Base-by-base conservation (phyloP, 768 basidiomycete species). In the Naganishia kalamii region DNA sequence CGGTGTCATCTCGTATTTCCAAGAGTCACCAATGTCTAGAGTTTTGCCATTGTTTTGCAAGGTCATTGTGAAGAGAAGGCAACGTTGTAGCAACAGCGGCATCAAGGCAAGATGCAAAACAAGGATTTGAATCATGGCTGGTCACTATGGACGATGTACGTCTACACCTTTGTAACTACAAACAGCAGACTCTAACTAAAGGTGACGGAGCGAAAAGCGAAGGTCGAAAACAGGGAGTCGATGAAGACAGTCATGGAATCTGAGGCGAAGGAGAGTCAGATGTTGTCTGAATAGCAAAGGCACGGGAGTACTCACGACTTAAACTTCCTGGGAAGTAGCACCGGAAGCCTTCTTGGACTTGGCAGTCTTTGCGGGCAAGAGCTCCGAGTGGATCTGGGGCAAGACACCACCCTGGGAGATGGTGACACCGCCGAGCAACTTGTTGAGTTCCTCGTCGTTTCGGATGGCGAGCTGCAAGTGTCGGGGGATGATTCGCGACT, bases 401-500 rank as follows among this genome's bases (percentile, higher is more conserved):
- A 86, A 83, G 41, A 88, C 88, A 83, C 90, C 90, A 79, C 90
- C 90, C 78, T 92, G 89, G 25, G 88, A 90, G 81, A 92, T 92
- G 76, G 89, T 86, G 70, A 92, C 90, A 63, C 85, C 82, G 21
- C 89, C 89, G 64, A 92, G 85, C 69, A 92, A 87, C 71, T 85
- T 88, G 81, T 88, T 87, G 71, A 89, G 75, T 83, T 78, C 90
- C 77, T 92, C 90, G 66, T 90, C 89, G 78, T 92, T 90, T 70
- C 91, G 85, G 79, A 93, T 90, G 69, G 92, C 91, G 62, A 93
- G 85, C 75, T 93, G 92, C 52, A 93, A 79, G 80, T 93, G 92
- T 73, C 92, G 86, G 62, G 91, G 92, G 25, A 92, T 89, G 72
- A 93, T 92, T 87, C 92, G 90, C 71, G 89, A 87, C 82, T 92